Base-by-base conservation (phyloP, 192 early-diverging fungal species). In the Backusella psychrophila region DNA sequence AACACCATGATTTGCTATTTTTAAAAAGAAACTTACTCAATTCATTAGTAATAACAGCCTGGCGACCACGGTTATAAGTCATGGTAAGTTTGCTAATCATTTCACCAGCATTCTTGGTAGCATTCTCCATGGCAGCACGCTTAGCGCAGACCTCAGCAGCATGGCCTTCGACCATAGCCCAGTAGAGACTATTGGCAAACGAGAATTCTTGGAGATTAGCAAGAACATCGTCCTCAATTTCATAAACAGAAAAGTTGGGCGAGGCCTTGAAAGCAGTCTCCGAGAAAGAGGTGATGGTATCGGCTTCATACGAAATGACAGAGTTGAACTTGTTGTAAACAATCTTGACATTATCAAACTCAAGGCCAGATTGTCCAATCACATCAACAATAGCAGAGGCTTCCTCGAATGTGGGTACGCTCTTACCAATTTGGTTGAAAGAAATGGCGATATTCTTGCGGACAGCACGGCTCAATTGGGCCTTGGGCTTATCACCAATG, bases 101-200 rank as follows among this genome's bases (percentile, higher is more conserved):
- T 75, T 99, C 96, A 82, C 93, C 94, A 68, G 97, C 98, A 87
- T 99, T 99, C 91, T 98, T 97, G 85, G 97, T 98, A 42, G 98
- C 97, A 83, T 99, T 99, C 90, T 99, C 98, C 98, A 98, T 99
- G 77, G 98, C 98, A 78, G 94, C 93, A 76, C 97, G 93, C 90
- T 95, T 96, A 77, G 98, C 94, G 69, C 93, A 91, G 92, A 98
- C 94, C 84, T 99, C 98, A 31, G 95, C 88, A 65, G 96, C 96
- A 82, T 98, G 95, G 70, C 97, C 96, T 86, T 99, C 98, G 71
- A 94, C 93, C 73, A 99, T 87, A 77, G 91, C 97, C 94, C 95
- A 97, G 92, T 95, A 96, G 80, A 99, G 76, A 81, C 87, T 87
- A 90, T 98, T 98, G 80, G 95, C 95, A 74, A 98, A 89, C 74